phyloP scores from a whole-genome alignment of 352 stramenopile genomes.

The Globisporangium nodosum region DNA sequence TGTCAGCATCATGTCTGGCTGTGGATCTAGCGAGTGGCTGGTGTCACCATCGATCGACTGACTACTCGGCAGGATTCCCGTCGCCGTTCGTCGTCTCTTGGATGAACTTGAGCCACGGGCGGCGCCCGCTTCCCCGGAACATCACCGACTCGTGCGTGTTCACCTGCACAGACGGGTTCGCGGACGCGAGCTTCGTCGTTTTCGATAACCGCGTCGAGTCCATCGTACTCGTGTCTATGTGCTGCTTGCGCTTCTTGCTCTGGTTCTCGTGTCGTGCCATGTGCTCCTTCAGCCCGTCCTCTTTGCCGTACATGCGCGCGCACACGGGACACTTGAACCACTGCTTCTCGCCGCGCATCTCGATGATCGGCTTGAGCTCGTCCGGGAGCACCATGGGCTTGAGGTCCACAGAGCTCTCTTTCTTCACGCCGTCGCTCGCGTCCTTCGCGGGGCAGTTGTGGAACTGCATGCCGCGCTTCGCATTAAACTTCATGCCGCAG shows the following conservation, averaged over 20 bases:
- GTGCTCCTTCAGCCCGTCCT: slow-evolving; percentile 66
- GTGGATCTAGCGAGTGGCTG: no score
- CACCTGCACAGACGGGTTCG: slow-evolving; percentile 84
- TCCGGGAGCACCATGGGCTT: slow-evolving; percentile 65
- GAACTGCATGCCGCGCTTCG: slow-evolving; percentile 78
- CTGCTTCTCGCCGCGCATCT: slow-evolving; percentile 73
- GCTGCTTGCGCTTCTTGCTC: slow-evolving; percentile 80
- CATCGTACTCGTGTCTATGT: slow-evolving; percentile 79
- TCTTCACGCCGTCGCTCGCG: slow-evolving; percentile 24
- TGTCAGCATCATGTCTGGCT: no score
- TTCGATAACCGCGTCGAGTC: slow-evolving; percentile 75
- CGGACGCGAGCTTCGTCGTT: slow-evolving; percentile 74
- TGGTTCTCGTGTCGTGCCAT: slow-evolving; percentile 84
- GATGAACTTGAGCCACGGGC: slow-evolving; percentile 73
- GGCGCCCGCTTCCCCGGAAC: slow-evolving; percentile 67
- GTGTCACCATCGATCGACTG: background rate
- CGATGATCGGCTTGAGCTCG: slow-evolving; percentile 55
- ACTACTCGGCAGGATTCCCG: slow-evolving; percentile 9
- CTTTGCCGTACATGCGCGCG: slow-evolving; percentile 70
- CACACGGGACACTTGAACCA: slow-evolving; percentile 87
- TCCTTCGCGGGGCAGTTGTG: slow-evolving; percentile 70
- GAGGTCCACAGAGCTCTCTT: slow-evolving; percentile 25
- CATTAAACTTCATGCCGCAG: slow-evolving; percentile 87
- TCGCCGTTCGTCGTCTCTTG: slow-evolving; percentile 28
- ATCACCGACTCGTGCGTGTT: slow-evolving; percentile 85